phyloP scores from a whole-genome alignment of 495 filamentous ascomycete species.

The Elasticomyces elasticus region DNA sequence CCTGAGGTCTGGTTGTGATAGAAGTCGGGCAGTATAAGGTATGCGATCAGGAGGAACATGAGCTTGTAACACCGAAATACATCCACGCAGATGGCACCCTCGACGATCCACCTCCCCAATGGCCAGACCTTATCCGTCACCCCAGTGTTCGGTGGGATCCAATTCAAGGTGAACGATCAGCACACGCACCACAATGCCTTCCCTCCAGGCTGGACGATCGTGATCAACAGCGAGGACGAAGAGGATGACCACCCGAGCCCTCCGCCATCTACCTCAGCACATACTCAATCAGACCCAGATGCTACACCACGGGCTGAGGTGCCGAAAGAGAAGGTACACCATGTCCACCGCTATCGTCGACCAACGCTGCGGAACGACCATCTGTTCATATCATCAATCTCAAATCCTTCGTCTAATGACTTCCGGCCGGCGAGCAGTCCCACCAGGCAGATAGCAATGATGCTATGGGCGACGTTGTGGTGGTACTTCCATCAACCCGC shows the following conservation, averaged over 20 bases:
- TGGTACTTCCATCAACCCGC: constrained; percentile 90
- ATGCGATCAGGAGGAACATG: too few species aligned
- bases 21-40: too few species aligned
- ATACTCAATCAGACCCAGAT: constrained; percentile 4
- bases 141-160: constrained; percentile 77
- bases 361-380: constrained; percentile 71
- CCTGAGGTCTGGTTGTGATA: too few species aligned
- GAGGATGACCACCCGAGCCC: constrained; percentile 25
- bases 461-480: constrained; percentile 87
- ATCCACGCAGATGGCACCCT: constrained; percentile 32
- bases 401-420: constrained; percentile 65
- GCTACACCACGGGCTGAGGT: constrained; percentile 16
- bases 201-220: constrained; percentile 79
- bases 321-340: constrained; percentile 21
- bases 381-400: constrained; percentile 84
- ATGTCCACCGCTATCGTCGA: constrained; percentile 53
- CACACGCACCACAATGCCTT: constrained; percentile 58
- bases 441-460: constrained; percentile 82
- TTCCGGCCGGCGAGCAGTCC: constrained; percentile 71
- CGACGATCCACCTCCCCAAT: constrained; percentile 62
- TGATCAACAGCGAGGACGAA: constrained; percentile 62
- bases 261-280: constrained; percentile 5
- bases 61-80: too few species aligned
- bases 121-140: constrained; percentile 71
- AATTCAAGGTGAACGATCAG: constrained; percentile 74